Evolutionary conservation across 352 stramenopile genomes (phyloP), one percentile per base, ranked within the genome.

Genomic region (Phytophthora nicotianae): DNA sequence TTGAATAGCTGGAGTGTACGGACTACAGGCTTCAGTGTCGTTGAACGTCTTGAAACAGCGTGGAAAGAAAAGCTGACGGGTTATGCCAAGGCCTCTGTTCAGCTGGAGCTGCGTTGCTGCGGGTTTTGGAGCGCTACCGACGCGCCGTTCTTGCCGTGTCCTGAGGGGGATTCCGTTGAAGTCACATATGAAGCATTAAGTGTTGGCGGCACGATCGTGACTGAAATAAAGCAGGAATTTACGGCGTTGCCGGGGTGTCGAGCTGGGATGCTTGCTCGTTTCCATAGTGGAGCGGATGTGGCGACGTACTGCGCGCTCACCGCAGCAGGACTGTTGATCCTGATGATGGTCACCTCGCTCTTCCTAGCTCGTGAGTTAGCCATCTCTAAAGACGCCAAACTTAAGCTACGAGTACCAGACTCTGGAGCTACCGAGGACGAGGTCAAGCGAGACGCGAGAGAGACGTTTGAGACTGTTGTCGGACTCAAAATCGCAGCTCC

Each of bases 1-100:
- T 45, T 79, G 33, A 76, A 63, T 35, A 93, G 84, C 62, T 93
- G 85, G 85, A 89, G 82, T 14, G 82, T 90, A 9, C 82, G 85
- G 21, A 88, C 79, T 41, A 89, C 79, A 7, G 75, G 71, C 20
- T 90, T 93, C 37, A 89, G 77, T n/a, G 75, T 91, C 8, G 72
- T 73, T 1, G 40, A 72, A 42, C 69, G 66, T 0, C 78, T 93
- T 7, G 62, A 79, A n/a, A 52, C 35, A 2, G 75, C 74, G 0
- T 93, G 85, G 85, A 68, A 59, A 16, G 38, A 58, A 24, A 70
- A 86, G 23, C 54, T 63, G 5, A 74, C 70, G 4, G 68, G 56
- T 27, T 89, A 81, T 32, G 70, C 71, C 6, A 81, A 79, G 24
- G 68, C 76, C 9, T 58, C 66, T 20, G 65, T 86, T 48, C 85